phyloP scores from a whole-genome alignment of 495 filamentous ascomycete genomes.

The Podospora bellae-mahoneyi region DNA sequence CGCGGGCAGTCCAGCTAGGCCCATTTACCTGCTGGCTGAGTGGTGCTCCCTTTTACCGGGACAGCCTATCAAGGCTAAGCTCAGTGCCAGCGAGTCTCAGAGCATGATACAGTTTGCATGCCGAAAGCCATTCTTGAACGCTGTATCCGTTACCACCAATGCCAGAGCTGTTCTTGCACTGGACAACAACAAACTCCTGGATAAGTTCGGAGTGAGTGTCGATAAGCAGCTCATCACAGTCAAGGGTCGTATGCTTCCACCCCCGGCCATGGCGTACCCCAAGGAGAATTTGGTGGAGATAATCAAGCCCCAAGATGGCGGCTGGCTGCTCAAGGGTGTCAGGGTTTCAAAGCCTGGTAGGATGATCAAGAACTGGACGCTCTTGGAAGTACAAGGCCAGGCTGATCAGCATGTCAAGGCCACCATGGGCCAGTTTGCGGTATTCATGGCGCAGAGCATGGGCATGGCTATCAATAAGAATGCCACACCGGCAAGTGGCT shows the following conservation, averaged over 20 bases:
- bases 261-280: constrained; percentile 55
- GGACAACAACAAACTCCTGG: constrained; percentile 35
- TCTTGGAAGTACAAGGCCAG: constrained; percentile 15
- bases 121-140: constrained; percentile 62
- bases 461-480: constrained; percentile 33
- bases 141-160: constrained; percentile 56
- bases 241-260: constrained; percentile 54
- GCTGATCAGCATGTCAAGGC: constrained; percentile 22
- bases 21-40: constrained; percentile 66
- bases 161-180: constrained; percentile 45
- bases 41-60: constrained; percentile 62
- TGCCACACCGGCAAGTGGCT: neutral
- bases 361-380: constrained; percentile 36
- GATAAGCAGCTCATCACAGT: constrained; percentile 60
- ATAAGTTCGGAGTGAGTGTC: constrained; percentile 55
- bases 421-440: constrained; percentile 34
- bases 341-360: constrained; percentile 33
- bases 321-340: constrained; percentile 39
- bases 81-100: constrained; percentile 54
- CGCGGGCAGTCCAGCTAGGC: constrained; percentile 55
- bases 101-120: constrained; percentile 70
- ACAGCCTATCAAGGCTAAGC: constrained; percentile 57
- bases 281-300: constrained; percentile 17
- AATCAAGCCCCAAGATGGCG: constrained; percentile 27
- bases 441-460: constrained; percentile 25